Evolutionary conservation across 1,284 basidiomycete species (phyloP).

Genomic region (Tetrapyrgos nigripes): DNA sequence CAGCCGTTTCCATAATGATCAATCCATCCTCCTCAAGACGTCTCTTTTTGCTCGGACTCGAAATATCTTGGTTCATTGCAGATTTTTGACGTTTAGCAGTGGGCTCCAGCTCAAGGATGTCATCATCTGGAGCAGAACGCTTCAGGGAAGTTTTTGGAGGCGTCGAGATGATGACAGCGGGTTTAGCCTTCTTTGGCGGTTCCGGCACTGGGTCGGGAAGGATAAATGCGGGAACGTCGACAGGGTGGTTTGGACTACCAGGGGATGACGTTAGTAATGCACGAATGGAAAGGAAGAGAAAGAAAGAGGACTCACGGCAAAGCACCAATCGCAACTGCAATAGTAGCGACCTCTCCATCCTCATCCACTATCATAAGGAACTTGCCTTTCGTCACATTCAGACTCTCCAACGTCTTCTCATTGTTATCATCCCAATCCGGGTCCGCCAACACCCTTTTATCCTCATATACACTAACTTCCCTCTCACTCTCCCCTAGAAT

Average conservation of each 20-base stretch:
- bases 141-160: constrained; percentile 53
- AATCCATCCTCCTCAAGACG: constrained; percentile 76
- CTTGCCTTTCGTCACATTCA: constrained; percentile 77
- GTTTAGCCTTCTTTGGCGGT: constrained; percentile 56
- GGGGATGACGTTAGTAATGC: constrained; percentile 3
- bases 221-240: constrained; percentile 57
- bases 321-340: constrained; percentile 74
- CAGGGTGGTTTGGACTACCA: constrained; percentile 56
- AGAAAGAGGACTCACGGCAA: constrained; percentile 68
- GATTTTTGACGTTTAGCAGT: constrained; percentile 54
- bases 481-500: constrained; percentile 63
- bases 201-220: constrained; percentile 67
- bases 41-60: constrained; percentile 68
- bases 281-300: background rate
- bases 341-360: constrained; percentile 78
- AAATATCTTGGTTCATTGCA: constrained; percentile 32
- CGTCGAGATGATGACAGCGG: constrained; percentile 48
- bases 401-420: constrained; percentile 72
- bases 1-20: constrained; percentile 64
- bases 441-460: constrained; percentile 82
- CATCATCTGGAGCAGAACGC: constrained; percentile 59
- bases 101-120: constrained; percentile 54
- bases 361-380: constrained; percentile 91
- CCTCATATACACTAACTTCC: constrained; percentile 89
- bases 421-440: constrained; percentile 91